Base-by-base conservation (phyloP, 306 rosid genomes). In the Clitoria ternatea region DNA sequence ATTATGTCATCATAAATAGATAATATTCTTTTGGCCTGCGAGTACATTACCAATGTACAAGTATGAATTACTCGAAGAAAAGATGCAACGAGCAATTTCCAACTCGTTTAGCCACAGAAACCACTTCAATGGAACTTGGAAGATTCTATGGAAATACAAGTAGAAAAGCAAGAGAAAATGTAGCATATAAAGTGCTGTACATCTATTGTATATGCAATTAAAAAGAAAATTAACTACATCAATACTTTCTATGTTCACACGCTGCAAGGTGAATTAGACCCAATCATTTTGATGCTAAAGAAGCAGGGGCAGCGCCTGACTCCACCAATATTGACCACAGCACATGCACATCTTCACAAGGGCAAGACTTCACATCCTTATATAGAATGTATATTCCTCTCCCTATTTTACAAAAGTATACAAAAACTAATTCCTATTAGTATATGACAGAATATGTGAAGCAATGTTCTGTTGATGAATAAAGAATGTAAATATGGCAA, bases 261-360 rank as follows among this genome's bases (percentile, higher is more conserved):
- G 19, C 5, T 20, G 23, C 8, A 69, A 39, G 24, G 55, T 30
- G 36, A 10, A 32, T 19, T 44, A 61, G 23, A 36, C 35, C 3
- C 12, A 13, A 48, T 79, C 64, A 75, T 27, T 76, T 80, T 30
- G 87, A 61, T 19, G 60, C 76, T 68, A 70, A 64, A 65, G 89
- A 62, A 52, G 81, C 48, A 39, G 85, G 27, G 24, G 66, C 67
- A 1, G 80, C 33, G 3, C 72, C 78, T 4, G 88, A 82, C 72
- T 90, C 87, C 0, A 90, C 89, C 73, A 87, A 77, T 15, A 90
- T 87, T 56, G 96, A 85, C 96, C 93, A 90, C 0, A 90, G 85
- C 13, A 84, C 87, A 2, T 90, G 96, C 53, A 87, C 96, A 72
- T 90, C 96, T 74, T 90, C 91, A 17, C 88, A 78, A 3, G 88